These are phyloP conservation scores for Wickerhamiella slavikovae DNA, from an alignment of 805 yeast species.

Conservation along the genomic window DNA sequence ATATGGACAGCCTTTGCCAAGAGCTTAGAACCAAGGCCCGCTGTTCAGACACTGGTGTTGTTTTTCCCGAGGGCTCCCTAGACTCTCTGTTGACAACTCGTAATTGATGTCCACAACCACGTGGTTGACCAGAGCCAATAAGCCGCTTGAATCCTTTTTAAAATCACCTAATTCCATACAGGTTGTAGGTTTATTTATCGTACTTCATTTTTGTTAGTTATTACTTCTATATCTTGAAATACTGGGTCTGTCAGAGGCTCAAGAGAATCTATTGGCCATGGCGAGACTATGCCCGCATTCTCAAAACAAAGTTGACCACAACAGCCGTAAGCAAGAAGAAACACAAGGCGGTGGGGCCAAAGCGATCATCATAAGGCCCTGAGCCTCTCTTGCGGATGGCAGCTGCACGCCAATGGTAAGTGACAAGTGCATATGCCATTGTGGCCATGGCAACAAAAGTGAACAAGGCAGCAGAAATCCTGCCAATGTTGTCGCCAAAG, in stretches of 20 bases:
- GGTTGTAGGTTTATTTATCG: too few species aligned
- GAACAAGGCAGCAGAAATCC: slow-evolving; percentile 82
- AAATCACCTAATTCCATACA: too few species aligned
- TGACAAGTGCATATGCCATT: slow-evolving; percentile 84
- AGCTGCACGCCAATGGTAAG: slow-evolving; percentile 98
- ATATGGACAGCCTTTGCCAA: slow-evolving; percentile 78
- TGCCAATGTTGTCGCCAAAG: slow-evolving; percentile 87
- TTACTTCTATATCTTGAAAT: too few species aligned
- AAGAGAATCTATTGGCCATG: too few species aligned
- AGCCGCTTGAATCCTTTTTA: too few species aligned
- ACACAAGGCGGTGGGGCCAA: slow-evolving; percentile 96
- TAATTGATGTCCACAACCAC: too few species aligned
- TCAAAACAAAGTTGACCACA: slow-evolving; percentile 72
- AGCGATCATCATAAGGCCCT: slow-evolving; percentile 97
- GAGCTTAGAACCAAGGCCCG: slow-evolving; percentile 86
- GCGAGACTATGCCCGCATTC: too few species aligned
- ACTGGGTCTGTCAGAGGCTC: too few species aligned
- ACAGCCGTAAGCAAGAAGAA: slow-evolving; percentile 84
- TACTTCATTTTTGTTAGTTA: too few species aligned
- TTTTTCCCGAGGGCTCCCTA: slow-evolving; percentile 63
- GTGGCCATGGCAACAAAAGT: slow-evolving; percentile 95
- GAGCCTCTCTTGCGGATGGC: slow-evolving; percentile 95
- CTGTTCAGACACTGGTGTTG: slow-evolving; percentile 85
- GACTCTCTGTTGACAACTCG: slow-evolving; percentile 31
- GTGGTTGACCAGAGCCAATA: too few species aligned